Base-by-base conservation (phyloP, 352 stramenopile genomes). In the Pythium chondricola region DNA sequence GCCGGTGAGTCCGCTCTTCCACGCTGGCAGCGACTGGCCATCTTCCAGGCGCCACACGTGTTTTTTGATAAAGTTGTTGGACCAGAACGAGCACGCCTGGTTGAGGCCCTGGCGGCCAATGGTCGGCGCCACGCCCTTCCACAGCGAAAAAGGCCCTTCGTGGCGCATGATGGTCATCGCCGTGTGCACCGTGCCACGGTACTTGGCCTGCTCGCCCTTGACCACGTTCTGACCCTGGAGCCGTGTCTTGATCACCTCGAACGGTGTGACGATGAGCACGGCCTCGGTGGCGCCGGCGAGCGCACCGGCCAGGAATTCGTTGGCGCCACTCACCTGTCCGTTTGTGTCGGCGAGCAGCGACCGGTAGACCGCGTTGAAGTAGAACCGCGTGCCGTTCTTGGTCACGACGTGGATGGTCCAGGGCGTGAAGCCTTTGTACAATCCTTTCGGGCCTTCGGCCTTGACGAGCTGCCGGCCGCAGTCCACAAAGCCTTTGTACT, bases 161-260 rank as follows among this genome's bases (percentile, higher is more conserved):
- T 98, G 93, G 58, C 79, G 78, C 25, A 96, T 74, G 48, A 99
- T 89, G 4, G 83, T 83, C n/a, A 77, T 36, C 13, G 94, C 90
- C 13, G 94, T 98, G 48, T 98, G 93, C 13, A 98, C 54, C 4
- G 85, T 78, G 21, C 84, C 84, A 16, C 67, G 69, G 70, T 94
- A 86, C 61, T 98, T 97, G 49, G 76, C 74, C 31, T 74, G 54
- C 57, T 90, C 63, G 36, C 81, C 81, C 58, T 82, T 83, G 45
- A 93, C 48, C 21, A 90, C 74, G 72, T 98, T 97, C 58, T 93
- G 78, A 9, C 78, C 74, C 67, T 98, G 95, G 75, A 98, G 92
- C 48, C 96, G 83, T 79, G 83, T 98, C 77, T 99, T 99, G 67
- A 97, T 98, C 3, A 99, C 96, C 69, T 99, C 96, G 17, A 97